Evolutionary conservation across 495 filamentous ascomycete genomes (phyloP).

Genomic region (Penicillium paradoxum): DNA sequence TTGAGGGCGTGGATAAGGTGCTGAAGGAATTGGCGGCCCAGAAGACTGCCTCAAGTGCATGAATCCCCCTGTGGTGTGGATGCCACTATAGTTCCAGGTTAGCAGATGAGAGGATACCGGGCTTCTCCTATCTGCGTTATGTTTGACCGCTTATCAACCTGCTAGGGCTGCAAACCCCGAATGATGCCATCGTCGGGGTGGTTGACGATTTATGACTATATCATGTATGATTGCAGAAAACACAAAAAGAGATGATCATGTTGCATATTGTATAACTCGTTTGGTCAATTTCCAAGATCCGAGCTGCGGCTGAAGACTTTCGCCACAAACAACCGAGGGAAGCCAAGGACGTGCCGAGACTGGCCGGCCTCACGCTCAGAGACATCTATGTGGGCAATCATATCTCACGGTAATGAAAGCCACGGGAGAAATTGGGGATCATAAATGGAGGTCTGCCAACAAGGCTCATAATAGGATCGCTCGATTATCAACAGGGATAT

Average conservation of each 20-base stretch:
- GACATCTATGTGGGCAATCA: not conserved
- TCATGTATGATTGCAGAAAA: constrained; percentile 18
- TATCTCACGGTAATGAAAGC: not conserved
- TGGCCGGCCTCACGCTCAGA: not conserved
- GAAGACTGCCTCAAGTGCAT: constrained; percentile 14
- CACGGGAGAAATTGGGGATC: not conserved
- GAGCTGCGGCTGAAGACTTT: not conserved
- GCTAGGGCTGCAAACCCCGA: not conserved
- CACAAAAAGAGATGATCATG: constrained; percentile 1
- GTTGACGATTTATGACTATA: constrained; percentile 29
- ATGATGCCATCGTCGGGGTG: constrained; percentile 5
- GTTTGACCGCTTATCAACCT: not conserved
- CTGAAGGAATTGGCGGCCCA: constrained; percentile 41
- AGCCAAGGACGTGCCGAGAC: not conserved
- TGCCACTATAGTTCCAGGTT: not conserved
- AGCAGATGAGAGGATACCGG: not conserved
- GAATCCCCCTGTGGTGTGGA: constrained; percentile 1
- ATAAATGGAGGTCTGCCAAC: not conserved
- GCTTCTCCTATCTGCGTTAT: not conserved
- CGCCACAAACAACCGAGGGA: not conserved
- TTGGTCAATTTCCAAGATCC: not conserved
- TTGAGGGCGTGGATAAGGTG: constrained; percentile 60
- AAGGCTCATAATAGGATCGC: constrained; percentile 2
- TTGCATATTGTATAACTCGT: not conserved
- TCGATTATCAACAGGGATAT: constrained; percentile 11